A percentile compares a stretch with the other conserved stretches of the same genome.
These are phyloP conservation scores for Blastocystis sp. DNA, from an alignment of 352 stramenopile species.

Conservation along the genomic window DNA sequence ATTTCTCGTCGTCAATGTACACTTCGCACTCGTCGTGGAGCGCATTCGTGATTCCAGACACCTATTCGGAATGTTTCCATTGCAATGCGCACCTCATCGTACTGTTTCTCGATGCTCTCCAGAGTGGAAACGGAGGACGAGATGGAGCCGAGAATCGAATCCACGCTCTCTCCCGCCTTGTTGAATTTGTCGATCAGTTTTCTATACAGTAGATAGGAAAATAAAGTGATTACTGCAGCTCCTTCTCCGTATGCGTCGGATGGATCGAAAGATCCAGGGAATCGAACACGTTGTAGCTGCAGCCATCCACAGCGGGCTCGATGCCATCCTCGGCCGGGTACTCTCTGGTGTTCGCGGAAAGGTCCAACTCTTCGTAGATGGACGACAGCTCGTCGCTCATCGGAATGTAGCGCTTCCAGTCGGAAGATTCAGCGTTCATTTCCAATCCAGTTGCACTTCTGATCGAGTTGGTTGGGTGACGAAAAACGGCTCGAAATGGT, in stretches of 20 bases:
- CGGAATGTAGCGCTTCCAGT: constrained; percentile 57
- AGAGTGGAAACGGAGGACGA: neutral
- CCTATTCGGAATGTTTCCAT: neutral
- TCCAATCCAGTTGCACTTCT: neutral
- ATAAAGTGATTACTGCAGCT: constrained; percentile 9
- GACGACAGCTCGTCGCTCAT: constrained; percentile 28
- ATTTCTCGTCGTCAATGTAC: constrained; percentile 56
- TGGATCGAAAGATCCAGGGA: no score
- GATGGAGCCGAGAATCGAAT: constrained; percentile 24
- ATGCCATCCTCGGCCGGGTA: neutral
- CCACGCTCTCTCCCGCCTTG: neutral
- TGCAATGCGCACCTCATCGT: neutral
- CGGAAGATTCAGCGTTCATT: constrained; percentile 58
- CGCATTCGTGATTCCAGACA: constrained; percentile 20
- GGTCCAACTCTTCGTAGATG: constrained; percentile 50
- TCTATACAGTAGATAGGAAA: neutral
- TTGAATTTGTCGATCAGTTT: constrained; percentile 9
- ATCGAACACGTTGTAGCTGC: neutral
- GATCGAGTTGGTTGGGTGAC: no score
- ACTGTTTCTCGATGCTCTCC: constrained; percentile 16
- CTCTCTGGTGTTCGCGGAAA: neutral
- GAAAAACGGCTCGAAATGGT: neutral
- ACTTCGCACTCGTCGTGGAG: constrained; percentile 58
- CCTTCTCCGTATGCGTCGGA: neutral
- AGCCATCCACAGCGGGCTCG: neutral